These are phyloP conservation scores for Pterocarpus macrocarpus DNA, from an alignment of 306 rosid genomes.

Conservation along the genomic window DNA sequence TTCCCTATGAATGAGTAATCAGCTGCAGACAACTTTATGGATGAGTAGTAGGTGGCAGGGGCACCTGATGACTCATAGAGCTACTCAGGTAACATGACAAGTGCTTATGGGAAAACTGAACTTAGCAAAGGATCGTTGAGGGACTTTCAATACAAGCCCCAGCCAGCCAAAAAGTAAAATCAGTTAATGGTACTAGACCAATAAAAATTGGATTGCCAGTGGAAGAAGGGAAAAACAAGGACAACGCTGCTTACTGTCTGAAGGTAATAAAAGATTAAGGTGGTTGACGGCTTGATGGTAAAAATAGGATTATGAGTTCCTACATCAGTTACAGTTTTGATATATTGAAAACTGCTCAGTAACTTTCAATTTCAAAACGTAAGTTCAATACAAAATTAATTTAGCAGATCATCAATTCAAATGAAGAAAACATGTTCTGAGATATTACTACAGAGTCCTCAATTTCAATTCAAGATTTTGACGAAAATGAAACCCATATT, in stretches of 20 bases:
- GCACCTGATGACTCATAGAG: background rate
- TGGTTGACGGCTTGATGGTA: background rate
- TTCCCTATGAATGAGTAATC: too few relatives aligned
- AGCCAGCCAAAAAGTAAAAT: background rate
- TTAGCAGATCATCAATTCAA: conserved; percentile 1
- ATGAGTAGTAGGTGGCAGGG: too few relatives aligned
- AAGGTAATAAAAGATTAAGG: background rate
- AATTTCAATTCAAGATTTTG: background rate
- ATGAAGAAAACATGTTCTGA: conserved; percentile 20
- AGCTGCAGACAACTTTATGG: too few relatives aligned
- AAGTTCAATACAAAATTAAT: conserved; percentile 13
- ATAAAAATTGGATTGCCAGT: background rate
- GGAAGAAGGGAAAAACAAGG: background rate
- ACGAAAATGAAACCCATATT: background rate
- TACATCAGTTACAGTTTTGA: background rate
- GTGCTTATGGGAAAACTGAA: background rate
- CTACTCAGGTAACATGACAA: background rate
- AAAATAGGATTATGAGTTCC: conserved; percentile 18
- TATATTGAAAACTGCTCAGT: conserved; percentile 18
- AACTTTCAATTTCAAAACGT: background rate
- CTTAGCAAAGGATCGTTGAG: background rate
- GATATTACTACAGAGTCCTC: background rate
- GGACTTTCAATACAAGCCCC: background rate
- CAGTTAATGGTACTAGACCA: background rate
- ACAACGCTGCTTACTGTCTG: background rate